phyloP scores from a whole-genome alignment of 192 early-diverging fungal species.

The Kappamyces sp. region DNA sequence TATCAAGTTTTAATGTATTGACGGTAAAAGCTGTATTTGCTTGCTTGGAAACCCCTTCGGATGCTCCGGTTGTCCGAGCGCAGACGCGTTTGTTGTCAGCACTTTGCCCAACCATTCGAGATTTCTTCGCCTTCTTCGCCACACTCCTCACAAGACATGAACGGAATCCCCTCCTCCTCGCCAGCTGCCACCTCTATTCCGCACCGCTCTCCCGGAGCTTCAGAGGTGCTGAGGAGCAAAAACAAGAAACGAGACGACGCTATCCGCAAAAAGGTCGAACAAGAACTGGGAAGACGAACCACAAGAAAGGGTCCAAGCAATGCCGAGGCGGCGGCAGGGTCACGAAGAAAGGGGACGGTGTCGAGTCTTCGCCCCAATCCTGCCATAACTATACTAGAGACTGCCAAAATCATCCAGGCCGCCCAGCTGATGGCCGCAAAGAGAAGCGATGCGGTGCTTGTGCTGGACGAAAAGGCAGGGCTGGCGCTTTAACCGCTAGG shows the following conservation, averaged over 20 bases:
- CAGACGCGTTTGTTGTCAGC: not conserved
- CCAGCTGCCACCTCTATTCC: constrained; percentile 6
- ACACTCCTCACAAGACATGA: not conserved
- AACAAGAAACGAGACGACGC: constrained; percentile 42
- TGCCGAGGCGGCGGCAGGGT: constrained; percentile 3
- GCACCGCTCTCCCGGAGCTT: not conserved
- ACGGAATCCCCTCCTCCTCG: constrained; percentile 3
- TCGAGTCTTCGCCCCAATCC: constrained; percentile 77
- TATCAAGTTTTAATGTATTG: no score
- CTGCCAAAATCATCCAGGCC: constrained; percentile 42
- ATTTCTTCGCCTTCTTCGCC: no score
- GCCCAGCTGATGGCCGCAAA: constrained; percentile 85
- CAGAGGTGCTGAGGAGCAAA: constrained; percentile 24
- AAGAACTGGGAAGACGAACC: constrained; percentile 26
- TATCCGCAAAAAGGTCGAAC: constrained; percentile 46
- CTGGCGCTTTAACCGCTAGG: no score
- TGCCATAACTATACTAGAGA: constrained; percentile 66
- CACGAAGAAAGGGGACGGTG: constrained; percentile 73
- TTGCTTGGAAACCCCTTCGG: no score
- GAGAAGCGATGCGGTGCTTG: constrained; percentile 88
- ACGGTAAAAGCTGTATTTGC: no score
- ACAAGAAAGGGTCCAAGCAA: constrained; percentile 6
- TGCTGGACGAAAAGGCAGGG: constrained; percentile 83
- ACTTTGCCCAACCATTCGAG: not conserved
- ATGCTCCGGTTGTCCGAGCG: no score